Base-by-base conservation (phyloP, 192 early-diverging fungal genomes). In the Coemansia brasiliensis region DNA sequence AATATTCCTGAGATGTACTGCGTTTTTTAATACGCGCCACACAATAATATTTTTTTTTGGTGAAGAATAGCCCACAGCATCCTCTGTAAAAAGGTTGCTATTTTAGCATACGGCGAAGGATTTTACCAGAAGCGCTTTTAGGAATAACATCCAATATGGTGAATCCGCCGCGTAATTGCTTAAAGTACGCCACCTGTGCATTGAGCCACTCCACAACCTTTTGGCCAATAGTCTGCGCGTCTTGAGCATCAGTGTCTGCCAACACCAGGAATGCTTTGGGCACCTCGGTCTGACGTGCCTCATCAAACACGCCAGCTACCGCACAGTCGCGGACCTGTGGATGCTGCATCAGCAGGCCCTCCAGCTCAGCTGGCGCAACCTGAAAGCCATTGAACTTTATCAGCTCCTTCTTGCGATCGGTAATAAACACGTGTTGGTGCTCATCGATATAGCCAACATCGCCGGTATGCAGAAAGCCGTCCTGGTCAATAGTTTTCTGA, bases 341-440 rank as follows among this genome's bases (percentile, higher is more conserved):
- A 42, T 94, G 87, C 41, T 82, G 66, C 11, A 91, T 37, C 38
- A 93, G 63, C 39, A 86, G 39, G 1, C 82, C 85, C 59, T 96
- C 94, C 7, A 96, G 71, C 63, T 96, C 71, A 0, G 92, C 92
- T 0, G 92, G 94, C 1, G 92, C 84, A 11, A 96, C 87, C 71
- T 83, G 80, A 59, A 82, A 83, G 5, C 85, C 82, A 49, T 96
- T 94, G 84, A 90, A 96, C 65, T 96, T 96, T 70, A 94, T 94
- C 41, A 94, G 80, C 63, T 94, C 91, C 72, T 94, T 96, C 13
- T 89, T 61, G 20, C 94, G 88, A 60, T 88, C 89, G 7, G 84
- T 78, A 26, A 86, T 72, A 53, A 61, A 84, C 55, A 86, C 80
- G 40, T 83, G 53, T 6, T 83, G 83, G 12, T 88, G 44, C 40